Evolutionary conservation across 108 stramenopile species (phyloP), one percentile per base, ranked within the genome.

Genomic region (Fistulifera solaris): DNA sequence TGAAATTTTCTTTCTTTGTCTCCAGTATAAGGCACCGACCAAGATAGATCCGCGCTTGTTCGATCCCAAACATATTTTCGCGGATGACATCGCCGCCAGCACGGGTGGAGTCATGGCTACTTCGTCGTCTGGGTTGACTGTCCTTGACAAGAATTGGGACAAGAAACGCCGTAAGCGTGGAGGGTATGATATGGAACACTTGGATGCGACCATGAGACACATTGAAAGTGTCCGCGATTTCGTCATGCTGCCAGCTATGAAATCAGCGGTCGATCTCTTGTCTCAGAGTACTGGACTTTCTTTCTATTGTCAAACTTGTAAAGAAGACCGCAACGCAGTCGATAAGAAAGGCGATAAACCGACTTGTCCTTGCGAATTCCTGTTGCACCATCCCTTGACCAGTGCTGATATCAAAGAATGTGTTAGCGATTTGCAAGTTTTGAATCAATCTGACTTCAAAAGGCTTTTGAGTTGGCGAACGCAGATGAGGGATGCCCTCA

Each of bases 1-100:
- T 0, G 99, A 99, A 67, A 99, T 99, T 61, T 99, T 99, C 76
- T 81, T 98, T 48, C 77, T 98, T 8, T 96, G 96, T 68, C 51
- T 60, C 44, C 77, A 76, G 18, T 99, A 95, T 66, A 64, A 78
- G 15, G 83, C 81, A 8, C 97, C 99, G 0, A 76, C 85, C 44
- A 89, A 85, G 61, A 93, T 99, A 61, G 99, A 99, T 72, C 73
- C 94, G 10, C 63, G 86, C 15, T 71, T 99, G 75, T 73, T 98
- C 22, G 97, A 99, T 76, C 99, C 99, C 21, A 96, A 87, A 56
- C 84, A 87, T 68, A 95, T 98, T 17, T 98, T 99, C 75, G 81
- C 73, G 48, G 71, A 76, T 59, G 76, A 95, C 11, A 81, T 88
- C 48, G 89, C 85, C 14, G 81, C 78, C 56, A 78, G 81, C 10